These are phyloP conservation scores for Aspergillus japonicus DNA, from an alignment of 2,329 filamentous ascomycete species.

Conservation along the genomic window DNA sequence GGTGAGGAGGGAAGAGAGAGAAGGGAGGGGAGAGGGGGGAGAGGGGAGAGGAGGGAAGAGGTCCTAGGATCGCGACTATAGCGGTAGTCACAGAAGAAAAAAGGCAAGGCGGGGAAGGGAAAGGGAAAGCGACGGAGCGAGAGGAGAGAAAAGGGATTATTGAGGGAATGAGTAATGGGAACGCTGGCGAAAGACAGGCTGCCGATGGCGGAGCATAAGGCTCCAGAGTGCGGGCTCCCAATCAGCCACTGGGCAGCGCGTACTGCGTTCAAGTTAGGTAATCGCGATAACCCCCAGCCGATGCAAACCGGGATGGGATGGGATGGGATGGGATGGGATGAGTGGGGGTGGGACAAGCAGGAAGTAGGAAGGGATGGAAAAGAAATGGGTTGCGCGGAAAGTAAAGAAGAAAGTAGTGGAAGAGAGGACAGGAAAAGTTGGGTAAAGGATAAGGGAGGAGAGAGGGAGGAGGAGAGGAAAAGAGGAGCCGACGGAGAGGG, in stretches of 20 bases:
- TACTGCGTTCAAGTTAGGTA: constrained; percentile 18
- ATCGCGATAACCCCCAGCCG: constrained; percentile 10
- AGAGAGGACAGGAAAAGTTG: not conserved
- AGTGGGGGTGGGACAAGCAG: constrained; percentile 1
- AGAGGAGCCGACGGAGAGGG: not conserved
- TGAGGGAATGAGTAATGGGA: constrained; percentile 20
- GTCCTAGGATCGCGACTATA: not conserved
- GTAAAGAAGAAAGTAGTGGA: constrained; percentile 5
- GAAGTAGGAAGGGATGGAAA: constrained; percentile 13
- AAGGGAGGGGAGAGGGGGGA: not conserved
- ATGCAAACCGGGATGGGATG: constrained; percentile 9
- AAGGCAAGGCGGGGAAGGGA: constrained; percentile 3
- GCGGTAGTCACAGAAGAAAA: not conserved
- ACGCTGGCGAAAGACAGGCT: constrained; percentile 18
- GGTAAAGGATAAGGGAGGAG: not conserved
- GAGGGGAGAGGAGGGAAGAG: not conserved
- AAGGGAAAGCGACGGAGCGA: not conserved
- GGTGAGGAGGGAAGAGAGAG: constrained; percentile 1
- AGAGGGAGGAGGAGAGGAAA: constrained; percentile 8
- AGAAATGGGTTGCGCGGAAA: constrained; percentile 8
- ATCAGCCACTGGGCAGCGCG: constrained; percentile 19
- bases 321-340: constrained; percentile 2
- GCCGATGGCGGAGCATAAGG: constrained; percentile 26
- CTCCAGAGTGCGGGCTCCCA: constrained; percentile 22
- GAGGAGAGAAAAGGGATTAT: constrained; percentile 9